Percentiles rank a stretch among this genome's conserved stretches.
These are phyloP conservation scores for Neoarthrinium moseri DNA, from an alignment of 2,329 filamentous ascomycete species.

Conservation along the genomic window DNA sequence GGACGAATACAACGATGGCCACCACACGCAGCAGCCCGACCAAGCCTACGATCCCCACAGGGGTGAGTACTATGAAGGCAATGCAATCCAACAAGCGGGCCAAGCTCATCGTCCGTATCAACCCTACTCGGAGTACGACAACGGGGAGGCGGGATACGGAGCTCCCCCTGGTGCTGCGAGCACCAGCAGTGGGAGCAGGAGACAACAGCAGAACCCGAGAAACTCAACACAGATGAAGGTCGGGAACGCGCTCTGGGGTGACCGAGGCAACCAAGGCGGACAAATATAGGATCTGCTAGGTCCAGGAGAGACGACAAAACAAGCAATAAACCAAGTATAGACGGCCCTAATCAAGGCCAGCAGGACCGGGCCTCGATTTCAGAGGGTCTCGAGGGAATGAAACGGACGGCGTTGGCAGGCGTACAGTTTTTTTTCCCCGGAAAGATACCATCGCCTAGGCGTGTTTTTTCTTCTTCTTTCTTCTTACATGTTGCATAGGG, in stretches of 20 bases:
- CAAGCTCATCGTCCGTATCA: constrained; percentile 5
- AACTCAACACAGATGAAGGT: constrained; percentile 29
- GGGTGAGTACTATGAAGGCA: constrained; percentile 5
- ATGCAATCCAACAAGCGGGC: neutral
- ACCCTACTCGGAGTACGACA: constrained; percentile 21
- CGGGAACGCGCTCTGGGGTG: constrained; percentile 32
- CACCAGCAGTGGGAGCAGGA: constrained; percentile 3
- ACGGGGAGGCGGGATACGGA: constrained; percentile 18
- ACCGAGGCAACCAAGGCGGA: constrained; percentile 7
- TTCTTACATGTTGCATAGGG: no score
- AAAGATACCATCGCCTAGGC: constrained; percentile 2
- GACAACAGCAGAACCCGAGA: constrained; percentile 16
- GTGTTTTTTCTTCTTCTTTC: neutral
- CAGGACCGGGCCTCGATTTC: neutral
- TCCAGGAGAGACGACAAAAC: neutral
- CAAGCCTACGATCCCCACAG: constrained; percentile 15
- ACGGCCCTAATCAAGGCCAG: neutral
- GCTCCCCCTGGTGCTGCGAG: no score
- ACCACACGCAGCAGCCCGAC: constrained; percentile 18
- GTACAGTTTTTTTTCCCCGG: no score
- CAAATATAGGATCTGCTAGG: neutral
- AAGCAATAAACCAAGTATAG: neutral
- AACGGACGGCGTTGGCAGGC: constrained; percentile 1
- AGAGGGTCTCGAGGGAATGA: no score
- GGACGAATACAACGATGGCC: constrained; percentile 7